A percentile compares a stretch with the other conserved stretches of the same genome.
Evolutionary conservation across 495 filamentous ascomycete species (phyloP).

Genomic region (Coniosporium apollinis): DNA sequence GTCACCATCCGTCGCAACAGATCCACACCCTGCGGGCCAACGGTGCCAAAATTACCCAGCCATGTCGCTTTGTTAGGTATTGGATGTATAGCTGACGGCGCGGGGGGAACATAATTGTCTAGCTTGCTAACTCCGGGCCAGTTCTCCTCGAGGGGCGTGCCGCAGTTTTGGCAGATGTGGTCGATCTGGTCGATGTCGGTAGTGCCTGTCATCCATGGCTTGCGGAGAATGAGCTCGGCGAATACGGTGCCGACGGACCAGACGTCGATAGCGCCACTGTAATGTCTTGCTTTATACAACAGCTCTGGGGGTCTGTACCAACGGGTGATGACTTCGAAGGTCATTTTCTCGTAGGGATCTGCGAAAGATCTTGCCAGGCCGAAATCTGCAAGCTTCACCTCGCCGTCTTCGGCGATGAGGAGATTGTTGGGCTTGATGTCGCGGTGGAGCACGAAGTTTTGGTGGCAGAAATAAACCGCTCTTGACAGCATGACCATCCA

Average conservation of each 20-base stretch:
- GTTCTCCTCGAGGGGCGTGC: slow-evolving; percentile 82
- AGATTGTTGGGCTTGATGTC: slow-evolving; percentile 99
- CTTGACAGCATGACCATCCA: slow-evolving; percentile 97
- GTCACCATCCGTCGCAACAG: slow-evolving; percentile 70
- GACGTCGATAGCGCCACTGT: slow-evolving; percentile 79
- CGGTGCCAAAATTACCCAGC: slow-evolving; percentile 51
- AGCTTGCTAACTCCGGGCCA: slow-evolving; percentile 85
- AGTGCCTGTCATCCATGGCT: slow-evolving; percentile 63
- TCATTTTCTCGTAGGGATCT: slow-evolving; percentile 81
- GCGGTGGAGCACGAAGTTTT: slow-evolving; percentile 82
- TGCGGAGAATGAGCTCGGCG: slow-evolving; percentile 71
- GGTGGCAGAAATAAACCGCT: slow-evolving; percentile 93
- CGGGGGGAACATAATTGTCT: slow-evolving; percentile 47
- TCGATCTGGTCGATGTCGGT: slow-evolving; percentile 65
- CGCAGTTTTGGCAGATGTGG: slow-evolving; percentile 68
- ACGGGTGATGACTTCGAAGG: slow-evolving; percentile 82
- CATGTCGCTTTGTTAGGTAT: slow-evolving; percentile 52
- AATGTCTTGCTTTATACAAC: slow-evolving; percentile 74
- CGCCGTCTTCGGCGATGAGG: slow-evolving; percentile 79
- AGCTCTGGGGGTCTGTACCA: slow-evolving; percentile 84
- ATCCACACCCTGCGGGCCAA: slow-evolving; percentile 69
- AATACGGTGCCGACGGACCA: slow-evolving; percentile 94
- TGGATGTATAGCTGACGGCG: slow-evolving; percentile 35
- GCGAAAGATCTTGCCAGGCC: slow-evolving; percentile 78
- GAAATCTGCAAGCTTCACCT: slow-evolving; percentile 95